Base-by-base conservation (phyloP, 2,329 filamentous ascomycete genomes). In the Plenodomus tracheiphilus region DNA sequence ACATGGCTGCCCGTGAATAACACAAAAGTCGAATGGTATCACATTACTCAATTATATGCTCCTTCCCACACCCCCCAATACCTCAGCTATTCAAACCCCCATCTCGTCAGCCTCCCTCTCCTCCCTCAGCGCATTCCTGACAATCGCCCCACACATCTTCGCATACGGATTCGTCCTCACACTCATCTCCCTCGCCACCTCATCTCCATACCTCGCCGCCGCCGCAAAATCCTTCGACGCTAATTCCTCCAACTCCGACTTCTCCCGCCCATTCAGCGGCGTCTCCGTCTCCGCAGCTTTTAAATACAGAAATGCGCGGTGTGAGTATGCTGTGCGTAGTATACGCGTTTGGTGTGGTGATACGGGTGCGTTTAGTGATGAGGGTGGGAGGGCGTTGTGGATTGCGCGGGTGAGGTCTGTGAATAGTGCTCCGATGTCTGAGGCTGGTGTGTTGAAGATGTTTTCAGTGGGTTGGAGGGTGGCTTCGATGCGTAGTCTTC, bases 271-370 rank as follows among this genome's bases (percentile, higher is more conserved):
- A 10, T 63, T 62, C 32, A 75, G 51, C 16, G 67, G 65, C 15
- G 64, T 64, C 1, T 72, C 71, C 5, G 46, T 53, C 30, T 74
- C 73, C 1, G 70, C 72, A 0, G 74, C 69, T 47, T 72, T 74
- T 1, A 74, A 48, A 32, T 74, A 69, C n/a, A 75, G 47, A 28
- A 73, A 73, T 3, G 70, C 88, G 41, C 87, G 80, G 68, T 92
- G 88, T 0, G 87, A 91, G 60, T 89, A 83, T 4, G 87, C 85
- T 57, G 85, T 83, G 1, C 85, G 83, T 8, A 93, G 73, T 0
- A 87, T 85, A 48, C 81, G 85, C 10, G 83, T 84, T 22, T 84
- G 81, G 43, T 84, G 81, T 6, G 83, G 79, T 2, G 87, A 90
- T 28, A 91, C 75, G 0, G 62, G 46, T 0, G 39, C 46, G 13